Conservation (phyloP, 352 stramenopile species). For the Pythium phragmitis region DNA sequence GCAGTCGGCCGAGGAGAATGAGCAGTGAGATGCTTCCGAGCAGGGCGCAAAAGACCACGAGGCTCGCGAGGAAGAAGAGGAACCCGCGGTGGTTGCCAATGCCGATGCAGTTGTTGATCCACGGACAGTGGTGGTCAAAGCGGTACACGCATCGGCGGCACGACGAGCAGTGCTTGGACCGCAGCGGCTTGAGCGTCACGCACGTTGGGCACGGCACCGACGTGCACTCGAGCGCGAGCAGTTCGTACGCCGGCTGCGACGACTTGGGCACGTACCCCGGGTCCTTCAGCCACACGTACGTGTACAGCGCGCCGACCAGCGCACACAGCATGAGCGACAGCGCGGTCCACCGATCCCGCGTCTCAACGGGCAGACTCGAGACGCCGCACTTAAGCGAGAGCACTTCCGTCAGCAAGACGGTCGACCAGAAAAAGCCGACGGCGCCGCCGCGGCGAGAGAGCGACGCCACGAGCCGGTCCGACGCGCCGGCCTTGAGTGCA, state of each 20-base stretch:
- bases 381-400: conserved; percentile 60
- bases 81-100: conserved; percentile 74
- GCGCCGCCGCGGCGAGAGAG: conserved; percentile 60
- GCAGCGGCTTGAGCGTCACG: conserved; percentile 68
- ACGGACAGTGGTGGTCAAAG: conserved; percentile 86
- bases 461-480: conserved; percentile 64
- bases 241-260: conserved; percentile 60
- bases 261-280: conserved; percentile 71
- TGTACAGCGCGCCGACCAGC: conserved; percentile 61
- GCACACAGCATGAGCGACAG: conserved; percentile 38
- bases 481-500: conserved; percentile 64
- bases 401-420: conserved; percentile 45
- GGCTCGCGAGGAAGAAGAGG: conserved; percentile 56
- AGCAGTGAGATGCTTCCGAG: conserved; percentile 44
- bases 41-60: conserved; percentile 51
- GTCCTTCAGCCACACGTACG: conserved; percentile 78
- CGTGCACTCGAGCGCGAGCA: conserved; percentile 67
- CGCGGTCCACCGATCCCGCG: conserved; percentile 22
- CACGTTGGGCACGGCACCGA: conserved; percentile 77
- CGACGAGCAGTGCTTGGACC: conserved; percentile 81
- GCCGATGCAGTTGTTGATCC: conserved; percentile 86
- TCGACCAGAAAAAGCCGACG: conserved; percentile 70
- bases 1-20: conserved; percentile 46
- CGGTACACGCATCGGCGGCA: conserved; percentile 77
- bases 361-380: conserved; percentile 36